Evolutionary conservation across 768 basidiomycete genomes (phyloP), one percentile per base, ranked within the genome.

Genomic region (Agaricus subrufescens): DNA sequence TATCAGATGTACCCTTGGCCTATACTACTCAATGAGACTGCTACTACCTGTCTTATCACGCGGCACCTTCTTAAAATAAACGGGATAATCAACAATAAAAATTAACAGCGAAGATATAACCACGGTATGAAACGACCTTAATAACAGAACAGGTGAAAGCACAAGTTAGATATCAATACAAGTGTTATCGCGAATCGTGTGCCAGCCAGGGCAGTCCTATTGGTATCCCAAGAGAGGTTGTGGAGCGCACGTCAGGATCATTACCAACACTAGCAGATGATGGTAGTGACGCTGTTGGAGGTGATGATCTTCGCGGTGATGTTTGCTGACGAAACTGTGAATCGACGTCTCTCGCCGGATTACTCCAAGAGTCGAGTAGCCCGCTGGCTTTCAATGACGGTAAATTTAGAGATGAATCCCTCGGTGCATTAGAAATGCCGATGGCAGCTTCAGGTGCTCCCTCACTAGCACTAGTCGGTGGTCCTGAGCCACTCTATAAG

Each of bases 381-480:
- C 88, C 88, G 60, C 85, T 87, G 31, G 84, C 81, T 69, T 89
- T 89, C 52, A 90, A 71, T 38, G 88, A 89, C 31, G 88, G 88
- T 57, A 90, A 69, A 19, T 84, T 82, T 60, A 72, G 78, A 31
- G 65, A 60, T 23, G 67, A 67, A 26, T 74, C 72, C 31, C 64
- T 55, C 26, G 63, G 56, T 51, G 55, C 58, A 12, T 59, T 55
- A 42, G 53, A 43, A 50, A 61, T 56, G 58, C 65, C 52, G 56
- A 30, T 43, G 63, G 62, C 39, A 58, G 47, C 60, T 62, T 65
- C 50, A 60, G 37, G 37, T 25, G 10, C 53, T 43, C 59, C 59
- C 43, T 58, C 52, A 45, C 43, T 57, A 34, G 42, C 49, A 43
- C n/a, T 58, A 54, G 34, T 52, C 19, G 46, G 27, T 29, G 46